Conservation (phyloP, 2,329 filamentous ascomycete species). For the Trichoderma sp. region DNA sequence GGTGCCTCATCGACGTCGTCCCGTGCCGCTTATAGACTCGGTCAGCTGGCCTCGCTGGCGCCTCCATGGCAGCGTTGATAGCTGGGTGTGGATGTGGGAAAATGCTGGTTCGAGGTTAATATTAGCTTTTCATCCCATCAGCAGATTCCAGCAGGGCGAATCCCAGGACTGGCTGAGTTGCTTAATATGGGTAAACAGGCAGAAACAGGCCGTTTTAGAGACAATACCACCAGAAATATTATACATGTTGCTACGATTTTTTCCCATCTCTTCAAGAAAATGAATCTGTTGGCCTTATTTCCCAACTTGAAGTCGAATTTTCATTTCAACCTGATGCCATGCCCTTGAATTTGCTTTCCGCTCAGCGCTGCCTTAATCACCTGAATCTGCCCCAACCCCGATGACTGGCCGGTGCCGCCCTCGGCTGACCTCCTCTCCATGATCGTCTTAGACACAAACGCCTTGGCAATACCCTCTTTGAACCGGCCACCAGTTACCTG, state of each 20-base stretch:
- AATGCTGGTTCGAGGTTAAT: not conserved
- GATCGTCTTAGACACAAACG: slow-evolving; percentile 79
- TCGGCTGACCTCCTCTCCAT: slow-evolving; percentile 77
- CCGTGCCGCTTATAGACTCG: not conserved
- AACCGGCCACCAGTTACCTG: slow-evolving; percentile 67
- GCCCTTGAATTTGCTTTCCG: slow-evolving; percentile 1
- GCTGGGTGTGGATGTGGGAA: not conserved
- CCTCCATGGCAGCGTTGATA: not conserved
- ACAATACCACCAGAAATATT: not conserved
- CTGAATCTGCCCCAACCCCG: slow-evolving; percentile 65
- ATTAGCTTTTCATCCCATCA: not conserved
- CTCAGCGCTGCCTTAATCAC: slow-evolving; percentile 41
- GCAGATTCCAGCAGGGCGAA: not conserved
- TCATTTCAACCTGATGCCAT: not conserved
- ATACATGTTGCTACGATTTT: not conserved
- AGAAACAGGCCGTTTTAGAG: not conserved
- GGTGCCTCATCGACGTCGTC: not conserved
- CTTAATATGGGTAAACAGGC: not conserved
- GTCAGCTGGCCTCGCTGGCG: slow-evolving; percentile 11
- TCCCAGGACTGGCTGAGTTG: not conserved
- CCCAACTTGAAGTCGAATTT: not conserved
- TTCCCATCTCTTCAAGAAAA: not conserved
- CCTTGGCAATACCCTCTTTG: slow-evolving; percentile 67
- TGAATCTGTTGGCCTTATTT: not conserved
- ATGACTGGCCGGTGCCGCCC: slow-evolving; percentile 74